Base-by-base conservation (phyloP, 176 grass and related monocot genomes). In the Aechmea fasciata region DNA sequence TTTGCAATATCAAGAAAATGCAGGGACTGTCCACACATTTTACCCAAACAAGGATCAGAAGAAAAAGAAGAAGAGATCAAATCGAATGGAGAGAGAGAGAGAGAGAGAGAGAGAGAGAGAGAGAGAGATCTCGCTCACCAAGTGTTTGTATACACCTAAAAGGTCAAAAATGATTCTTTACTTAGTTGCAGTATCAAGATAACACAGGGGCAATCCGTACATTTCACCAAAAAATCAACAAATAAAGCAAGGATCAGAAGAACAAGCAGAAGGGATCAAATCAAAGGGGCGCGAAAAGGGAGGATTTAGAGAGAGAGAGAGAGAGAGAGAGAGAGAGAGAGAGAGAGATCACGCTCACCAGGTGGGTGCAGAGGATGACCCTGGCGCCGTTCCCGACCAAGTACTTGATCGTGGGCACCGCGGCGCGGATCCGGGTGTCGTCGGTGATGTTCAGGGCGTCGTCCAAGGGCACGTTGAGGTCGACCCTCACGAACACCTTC, bases 401-500 rank as follows among this genome's bases (percentile, higher is more conserved):
- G 18, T 82, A 69, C 48, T 81, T 70, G 79, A 81, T 81, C 8
- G 79, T 81, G 15, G 79, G 79, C 49, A 81, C 79, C 1, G 79
- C 71, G 68, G 79, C 79, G 57, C 79, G 67, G 71, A 81, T 81
- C 64, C 79, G 66, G 11, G 79, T 81, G 74, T 81, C 79, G 33
- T 81, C 79, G 49, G 79, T 81, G 52, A 81, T 68, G 28, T 75
- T 81, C 47, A 69, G 79, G 71, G 10, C 75, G 15, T 75, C 79
- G 47, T 81, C 79, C 67, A 81, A 28, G 3, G 79, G 79, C 11
- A 81, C 79, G 51, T 81, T 81, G 57, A 75, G 71, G 70, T 81
- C 79, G 12, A 73, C 79, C 63, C 79, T 81, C 52, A 81, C 72
- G 61, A 81, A 75, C 28, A 81, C 79, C 71, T 63, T 75, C 72